Base-by-base conservation (phyloP, 202 grass and related monocot species). In the Saccharum hybrid region DNA sequence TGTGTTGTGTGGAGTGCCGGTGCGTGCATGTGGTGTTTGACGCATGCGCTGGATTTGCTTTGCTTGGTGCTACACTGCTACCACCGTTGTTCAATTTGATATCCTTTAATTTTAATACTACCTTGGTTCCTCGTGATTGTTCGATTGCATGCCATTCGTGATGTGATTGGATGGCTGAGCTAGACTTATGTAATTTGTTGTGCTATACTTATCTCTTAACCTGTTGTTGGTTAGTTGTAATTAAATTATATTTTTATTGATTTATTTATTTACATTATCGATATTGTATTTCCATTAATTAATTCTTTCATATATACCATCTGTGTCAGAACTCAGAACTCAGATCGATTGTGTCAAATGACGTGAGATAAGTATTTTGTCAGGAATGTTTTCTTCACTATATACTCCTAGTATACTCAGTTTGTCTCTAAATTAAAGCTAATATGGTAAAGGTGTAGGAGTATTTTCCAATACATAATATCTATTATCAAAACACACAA, bases 11-110 rank as follows among this genome's bases (percentile, higher is more conserved):
- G 41, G 69, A 30, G 80, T 82, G 41, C 78, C 49, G 66, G 78
- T 30, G 79, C 52, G 51, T 81, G 79, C 79, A 81, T 81, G 79
- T 81, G 56, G 56, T 60, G 56, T 60, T 60, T 60, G 56, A 60
- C 56, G 56, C 56, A 60, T 57, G 56, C 56, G 56, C 56, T 23
- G 56, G 56, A 60, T 60, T 60, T 60, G 56, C 56, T 60, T 60
- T 60, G n/a, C 56, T 60, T 60, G 56, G 56, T 60, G 54, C 56
- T 60, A 60, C 56, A 10, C 56, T 60, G 56, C 54, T 23, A 23
- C 56, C 56, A 60, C 56, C 2, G 0, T 10, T 60, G 56, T 60
- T 60, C 8, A 23, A 60, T 60, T 59, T 60, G n/a, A 60, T 57
- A 57, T 60, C 56, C n/a, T 60, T 60, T 60, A 10, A 60, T 23